Conservation (phyloP, 306 rosid genomes). For the Vigna unguiculata region DNA sequence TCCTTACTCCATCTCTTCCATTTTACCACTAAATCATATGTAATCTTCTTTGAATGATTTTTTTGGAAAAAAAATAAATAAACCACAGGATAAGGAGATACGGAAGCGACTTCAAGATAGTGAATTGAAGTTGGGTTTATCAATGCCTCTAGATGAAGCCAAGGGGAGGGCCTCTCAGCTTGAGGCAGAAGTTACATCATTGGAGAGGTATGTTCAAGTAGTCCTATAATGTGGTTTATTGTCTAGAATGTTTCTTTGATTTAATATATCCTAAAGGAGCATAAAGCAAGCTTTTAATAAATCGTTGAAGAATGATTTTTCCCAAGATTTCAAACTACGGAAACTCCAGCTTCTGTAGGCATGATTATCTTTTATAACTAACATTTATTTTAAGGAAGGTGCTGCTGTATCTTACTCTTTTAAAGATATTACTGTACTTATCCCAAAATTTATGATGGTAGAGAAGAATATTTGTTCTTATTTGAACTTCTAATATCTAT, state of each 20-base stretch:
- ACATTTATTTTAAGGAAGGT: slow-evolving; percentile 20
- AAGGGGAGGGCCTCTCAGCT: slow-evolving; percentile 84
- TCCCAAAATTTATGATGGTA: neutral
- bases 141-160: slow-evolving; percentile 89
- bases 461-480: slow-evolving; percentile 33
- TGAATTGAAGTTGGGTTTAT: slow-evolving; percentile 80
- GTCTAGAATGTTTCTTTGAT: neutral
- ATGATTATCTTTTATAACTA: slow-evolving; percentile 1
- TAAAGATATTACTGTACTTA: slow-evolving; percentile 4
- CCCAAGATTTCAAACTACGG: slow-evolving; percentile 19
- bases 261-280: slow-evolving; percentile 4
- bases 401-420: slow-evolving; percentile 10
- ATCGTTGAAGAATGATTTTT: slow-evolving; percentile 26
- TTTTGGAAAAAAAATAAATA: slow-evolving; percentile 3
- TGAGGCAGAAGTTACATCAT: slow-evolving; percentile 76
- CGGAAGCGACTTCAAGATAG: slow-evolving; percentile 85
- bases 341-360: slow-evolving; percentile 22
- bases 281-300: slow-evolving; percentile 14
- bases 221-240: slow-evolving; percentile 7
- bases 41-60: slow-evolving; percentile 16
- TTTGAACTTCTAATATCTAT: neutral
- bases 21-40: slow-evolving; percentile 24
- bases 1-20: slow-evolving; percentile 15
- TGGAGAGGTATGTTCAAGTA: slow-evolving; percentile 71
- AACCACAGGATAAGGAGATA: slow-evolving; percentile 73